These are phyloP conservation scores for Arachnopeziza araneosa DNA, from an alignment of 2,329 filamentous ascomycete genomes.

Conservation along the genomic window DNA sequence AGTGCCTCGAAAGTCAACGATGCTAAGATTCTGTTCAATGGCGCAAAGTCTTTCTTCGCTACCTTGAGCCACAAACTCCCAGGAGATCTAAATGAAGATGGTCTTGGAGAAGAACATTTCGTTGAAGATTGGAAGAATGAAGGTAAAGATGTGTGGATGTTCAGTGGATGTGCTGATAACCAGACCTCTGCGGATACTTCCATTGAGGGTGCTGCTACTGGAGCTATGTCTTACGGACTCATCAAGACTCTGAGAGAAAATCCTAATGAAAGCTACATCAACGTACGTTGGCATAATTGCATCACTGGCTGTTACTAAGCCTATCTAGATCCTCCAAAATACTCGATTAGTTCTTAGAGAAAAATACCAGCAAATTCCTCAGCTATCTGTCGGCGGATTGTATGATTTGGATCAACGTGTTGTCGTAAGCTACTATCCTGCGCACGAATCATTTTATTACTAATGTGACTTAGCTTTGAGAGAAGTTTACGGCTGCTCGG, in stretches of 20 bases:
- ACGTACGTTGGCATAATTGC: not conserved
- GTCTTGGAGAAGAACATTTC: constrained; percentile 40
- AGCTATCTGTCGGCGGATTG: constrained; percentile 27
- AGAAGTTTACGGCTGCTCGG: not conserved
- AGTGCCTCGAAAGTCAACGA: constrained; percentile 40
- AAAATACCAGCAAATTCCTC: constrained; percentile 29
- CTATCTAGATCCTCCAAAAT: constrained; percentile 21
- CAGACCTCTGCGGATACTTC: constrained; percentile 36
- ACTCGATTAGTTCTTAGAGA: constrained; percentile 23
- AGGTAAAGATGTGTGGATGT: constrained; percentile 39
- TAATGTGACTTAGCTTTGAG: not conserved
- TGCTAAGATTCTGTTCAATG: constrained; percentile 45
- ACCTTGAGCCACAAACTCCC: constrained; percentile 41
- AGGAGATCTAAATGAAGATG: constrained; percentile 38
- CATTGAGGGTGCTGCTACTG: constrained; percentile 15
- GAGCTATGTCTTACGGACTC: constrained; percentile 37
- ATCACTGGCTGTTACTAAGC: not conserved
- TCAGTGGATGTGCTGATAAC: constrained; percentile 36
- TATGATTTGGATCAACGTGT: constrained; percentile 27
- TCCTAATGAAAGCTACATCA: constrained; percentile 13
- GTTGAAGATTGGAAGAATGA: constrained; percentile 37
- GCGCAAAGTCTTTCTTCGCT: constrained; percentile 49
- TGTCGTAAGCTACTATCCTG: constrained; percentile 16
- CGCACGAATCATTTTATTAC: not conserved
- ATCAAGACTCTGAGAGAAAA: constrained; percentile 31